Percentiles rank a stretch among this genome's conserved stretches.
Conservation (phyloP, 176 grass and related monocot species). For the barley (Hordeum vulgare) region DNA sequence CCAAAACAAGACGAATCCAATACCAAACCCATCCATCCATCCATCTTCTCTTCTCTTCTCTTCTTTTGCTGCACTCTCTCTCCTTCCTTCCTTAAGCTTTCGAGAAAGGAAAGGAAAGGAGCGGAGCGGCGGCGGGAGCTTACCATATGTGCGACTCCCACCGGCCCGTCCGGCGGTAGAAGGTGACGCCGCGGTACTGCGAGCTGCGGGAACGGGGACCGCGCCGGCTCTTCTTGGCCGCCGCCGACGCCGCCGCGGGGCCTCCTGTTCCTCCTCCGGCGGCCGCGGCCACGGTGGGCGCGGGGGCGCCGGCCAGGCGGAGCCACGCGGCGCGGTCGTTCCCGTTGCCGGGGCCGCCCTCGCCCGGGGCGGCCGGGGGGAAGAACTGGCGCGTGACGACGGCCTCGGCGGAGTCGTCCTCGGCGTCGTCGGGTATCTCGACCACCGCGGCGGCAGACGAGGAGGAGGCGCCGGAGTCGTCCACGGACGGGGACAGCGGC, state of each 20-base stretch:
- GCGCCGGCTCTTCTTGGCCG: slow-evolving; percentile 76
- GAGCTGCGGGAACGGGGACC: slow-evolving; percentile 92
- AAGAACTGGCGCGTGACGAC: slow-evolving; percentile 93
- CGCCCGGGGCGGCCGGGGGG: slow-evolving; percentile 27
- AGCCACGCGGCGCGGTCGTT: slow-evolving; percentile 40
- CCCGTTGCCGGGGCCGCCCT: background rate
- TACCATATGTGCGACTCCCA: slow-evolving; percentile 99
- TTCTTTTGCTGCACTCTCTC: background rate
- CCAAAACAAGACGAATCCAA: slow-evolving; percentile 47
- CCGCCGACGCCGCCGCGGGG: background rate
- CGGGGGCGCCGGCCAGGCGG: slow-evolving; percentile 18
- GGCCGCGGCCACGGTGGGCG: background rate
- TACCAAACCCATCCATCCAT: slow-evolving; percentile 1
- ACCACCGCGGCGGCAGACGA: slow-evolving; percentile 24
- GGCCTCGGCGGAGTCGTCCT: slow-evolving; percentile 31
- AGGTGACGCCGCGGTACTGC: slow-evolving; percentile 98
- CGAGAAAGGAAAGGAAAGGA: background rate
- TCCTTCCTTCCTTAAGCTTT: background rate
- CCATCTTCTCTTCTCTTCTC: background rate
- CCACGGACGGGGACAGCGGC: slow-evolving; percentile 40
- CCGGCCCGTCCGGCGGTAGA: slow-evolving; percentile 91
- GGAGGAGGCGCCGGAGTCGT: slow-evolving; percentile 53
- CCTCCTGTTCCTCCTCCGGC: background rate
- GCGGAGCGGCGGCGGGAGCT: background rate
- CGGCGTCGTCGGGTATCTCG: slow-evolving; percentile 34